phyloP scores from a whole-genome alignment of 2,329 filamentous ascomycete species.

The Nothopassalora personata region DNA sequence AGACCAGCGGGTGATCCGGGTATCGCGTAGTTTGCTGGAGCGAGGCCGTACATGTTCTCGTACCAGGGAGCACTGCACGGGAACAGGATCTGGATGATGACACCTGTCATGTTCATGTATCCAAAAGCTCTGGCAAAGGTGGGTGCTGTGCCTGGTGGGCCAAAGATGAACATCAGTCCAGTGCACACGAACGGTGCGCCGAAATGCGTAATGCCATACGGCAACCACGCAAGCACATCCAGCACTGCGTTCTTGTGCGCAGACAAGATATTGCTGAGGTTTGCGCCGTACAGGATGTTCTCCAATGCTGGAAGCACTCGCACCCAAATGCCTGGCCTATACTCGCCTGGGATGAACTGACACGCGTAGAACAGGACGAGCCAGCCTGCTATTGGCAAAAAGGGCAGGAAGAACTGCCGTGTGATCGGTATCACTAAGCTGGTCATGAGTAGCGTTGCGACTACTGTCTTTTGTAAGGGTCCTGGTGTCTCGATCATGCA shows the following conservation, averaged over 20 bases:
- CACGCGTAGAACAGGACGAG: conserved; percentile 87
- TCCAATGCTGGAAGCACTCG: conserved; percentile 89
- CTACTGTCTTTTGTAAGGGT: conserved; percentile 69
- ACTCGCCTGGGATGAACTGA: conserved; percentile 83
- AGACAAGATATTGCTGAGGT: conserved; percentile 91
- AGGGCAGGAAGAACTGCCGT: conserved; percentile 85
- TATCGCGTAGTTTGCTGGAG: conserved; percentile 89
- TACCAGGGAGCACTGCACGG: conserved; percentile 97
- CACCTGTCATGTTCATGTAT: conserved; percentile 84
- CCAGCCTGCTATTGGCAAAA: conserved; percentile 78
- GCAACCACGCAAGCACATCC: conserved; percentile 86
- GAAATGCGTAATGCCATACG: conserved; percentile 88
- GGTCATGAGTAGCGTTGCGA: conserved; percentile 60
- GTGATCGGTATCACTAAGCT: conserved; percentile 77
- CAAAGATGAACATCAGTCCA: conserved; percentile 77
- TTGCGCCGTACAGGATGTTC: conserved; percentile 93
- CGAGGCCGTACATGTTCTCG: conserved; percentile 84
- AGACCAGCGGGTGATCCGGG: conserved; percentile 82
- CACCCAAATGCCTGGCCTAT: conserved; percentile 90
- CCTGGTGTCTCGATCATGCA: conserved; percentile 74
- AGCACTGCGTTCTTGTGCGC: conserved; percentile 78
- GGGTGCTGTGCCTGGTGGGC: conserved; percentile 75
- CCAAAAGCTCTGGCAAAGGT: conserved; percentile 84
- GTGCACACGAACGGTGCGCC: conserved; percentile 77
- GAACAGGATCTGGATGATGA: conserved; percentile 82